Conservation (phyloP, 2,329 filamentous ascomycete genomes). For the Cordyceps tenuipes region DNA sequence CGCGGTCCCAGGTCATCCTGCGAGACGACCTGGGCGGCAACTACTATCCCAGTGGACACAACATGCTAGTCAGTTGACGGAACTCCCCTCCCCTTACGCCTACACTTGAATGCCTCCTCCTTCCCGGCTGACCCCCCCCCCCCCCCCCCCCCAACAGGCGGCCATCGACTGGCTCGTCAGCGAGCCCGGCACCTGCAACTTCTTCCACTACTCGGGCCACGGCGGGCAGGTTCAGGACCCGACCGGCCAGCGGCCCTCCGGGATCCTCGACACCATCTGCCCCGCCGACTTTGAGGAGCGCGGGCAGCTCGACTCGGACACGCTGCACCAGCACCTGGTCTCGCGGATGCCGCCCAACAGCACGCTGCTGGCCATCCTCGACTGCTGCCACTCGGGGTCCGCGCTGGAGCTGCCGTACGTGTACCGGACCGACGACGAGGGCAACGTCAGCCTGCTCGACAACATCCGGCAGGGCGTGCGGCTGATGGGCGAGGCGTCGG, state of each 20-base stretch:
- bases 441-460: constrained; percentile 9
- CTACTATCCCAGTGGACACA: constrained; percentile 48
- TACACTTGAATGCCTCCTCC: constrained; percentile 31
- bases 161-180: constrained; percentile 54
- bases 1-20: constrained; percentile 10
- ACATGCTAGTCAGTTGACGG: constrained; percentile 46
- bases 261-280: constrained; percentile 49
- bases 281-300: constrained; percentile 45
- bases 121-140: constrained; percentile 16
- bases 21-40: constrained; percentile 32
- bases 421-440: constrained; percentile 26
- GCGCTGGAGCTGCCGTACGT: constrained; percentile 50
- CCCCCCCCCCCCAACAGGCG: constrained; percentile 24
- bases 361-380: constrained; percentile 48
- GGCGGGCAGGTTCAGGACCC: constrained; percentile 46
- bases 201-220: constrained; percentile 52
- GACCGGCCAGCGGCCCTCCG: constrained; percentile 51
- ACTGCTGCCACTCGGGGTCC: constrained; percentile 50
- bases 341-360: constrained; percentile 56
- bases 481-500: constrained; percentile 8
- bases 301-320: constrained; percentile 49
- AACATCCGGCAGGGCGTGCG: constrained; percentile 5
- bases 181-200: constrained; percentile 47
- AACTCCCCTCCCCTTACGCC: constrained; percentile 21
- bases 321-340: constrained; percentile 58